A percentile compares a stretch with the other conserved stretches of the same genome.
Conservation (phyloP, 2,329 filamentous ascomycete species). For the Nothopassalora personata region DNA sequence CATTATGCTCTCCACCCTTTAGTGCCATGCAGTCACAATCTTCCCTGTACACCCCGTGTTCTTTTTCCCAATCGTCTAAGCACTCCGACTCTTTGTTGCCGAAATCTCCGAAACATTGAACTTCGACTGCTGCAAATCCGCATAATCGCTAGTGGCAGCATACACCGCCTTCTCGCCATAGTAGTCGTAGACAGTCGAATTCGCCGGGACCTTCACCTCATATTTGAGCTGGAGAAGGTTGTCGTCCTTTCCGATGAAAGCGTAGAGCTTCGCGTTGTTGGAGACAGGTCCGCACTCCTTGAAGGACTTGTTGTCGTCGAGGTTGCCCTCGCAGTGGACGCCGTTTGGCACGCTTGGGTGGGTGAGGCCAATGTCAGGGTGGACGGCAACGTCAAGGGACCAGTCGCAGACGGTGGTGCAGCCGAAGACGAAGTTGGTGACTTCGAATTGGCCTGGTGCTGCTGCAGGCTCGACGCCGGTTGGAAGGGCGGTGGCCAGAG, state of each 20-base stretch:
- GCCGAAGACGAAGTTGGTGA: constrained; percentile 25
- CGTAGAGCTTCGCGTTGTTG: constrained; percentile 12
- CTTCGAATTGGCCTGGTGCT: constrained; percentile 11
- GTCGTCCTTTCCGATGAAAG: constrained; percentile 20
- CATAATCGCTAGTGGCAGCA: constrained; percentile 17
- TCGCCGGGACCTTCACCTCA: constrained; percentile 7
- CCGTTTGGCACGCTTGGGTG: constrained; percentile 13
- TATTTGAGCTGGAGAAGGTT: constrained; percentile 21
- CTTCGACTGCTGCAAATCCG: constrained; percentile 13
- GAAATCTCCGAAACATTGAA: constrained; percentile 19
- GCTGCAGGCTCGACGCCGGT: not conserved
- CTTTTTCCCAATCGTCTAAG: not conserved
- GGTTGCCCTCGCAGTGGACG: constrained; percentile 17
- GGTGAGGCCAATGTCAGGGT: constrained; percentile 9
- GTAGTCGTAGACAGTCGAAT: constrained; percentile 10
- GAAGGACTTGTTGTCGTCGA: constrained; percentile 18
- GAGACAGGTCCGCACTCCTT: constrained; percentile 17
- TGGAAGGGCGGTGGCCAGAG: constrained; percentile 18
- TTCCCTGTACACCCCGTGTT: not conserved
- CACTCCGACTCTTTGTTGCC: not conserved
- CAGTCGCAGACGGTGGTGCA: constrained; percentile 23
- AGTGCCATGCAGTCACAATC: not conserved
- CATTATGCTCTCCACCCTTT: not conserved
- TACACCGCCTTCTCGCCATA: constrained; percentile 21
- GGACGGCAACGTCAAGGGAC: constrained; percentile 20